phyloP scores from a whole-genome alignment of 2,329 filamentous ascomycete species.

The Cercospora canescens region DNA sequence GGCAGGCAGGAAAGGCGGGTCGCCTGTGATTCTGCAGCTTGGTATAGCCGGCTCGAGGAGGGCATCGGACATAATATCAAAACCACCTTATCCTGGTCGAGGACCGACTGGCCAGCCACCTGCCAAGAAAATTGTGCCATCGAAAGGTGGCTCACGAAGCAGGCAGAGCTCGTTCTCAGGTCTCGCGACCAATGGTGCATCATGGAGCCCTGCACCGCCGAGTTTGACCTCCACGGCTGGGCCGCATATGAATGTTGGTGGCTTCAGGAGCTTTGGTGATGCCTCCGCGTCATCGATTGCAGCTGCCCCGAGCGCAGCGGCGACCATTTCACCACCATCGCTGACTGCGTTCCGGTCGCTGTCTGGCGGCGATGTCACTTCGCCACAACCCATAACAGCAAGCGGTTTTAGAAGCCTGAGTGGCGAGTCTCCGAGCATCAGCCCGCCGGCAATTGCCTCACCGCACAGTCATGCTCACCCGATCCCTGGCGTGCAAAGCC shows the following conservation, averaged over 20 bases:
- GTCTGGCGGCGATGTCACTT: not conserved
- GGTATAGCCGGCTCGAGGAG: conserved; percentile 18
- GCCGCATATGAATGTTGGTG: conserved; percentile 28
- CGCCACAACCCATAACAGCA: not conserved
- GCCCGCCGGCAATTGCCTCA: conserved; percentile 11
- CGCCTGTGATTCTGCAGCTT: conserved; percentile 15
- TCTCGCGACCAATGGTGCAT: conserved; percentile 5
- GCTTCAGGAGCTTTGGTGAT: conserved; percentile 29
- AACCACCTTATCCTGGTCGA: conserved; percentile 16
- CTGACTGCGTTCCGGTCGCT: conserved; percentile 5
- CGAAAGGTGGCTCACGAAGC: conserved; percentile 9
- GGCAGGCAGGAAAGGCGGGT: conserved; percentile 12
- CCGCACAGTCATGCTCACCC: conserved; percentile 16
- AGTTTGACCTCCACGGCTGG: conserved; percentile 20
- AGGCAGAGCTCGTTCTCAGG: conserved; percentile 10
- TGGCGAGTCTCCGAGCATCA: conserved; percentile 13
- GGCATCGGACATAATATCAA: conserved; percentile 24
- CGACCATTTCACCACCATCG: conserved; percentile 5
- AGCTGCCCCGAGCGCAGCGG: not conserved
- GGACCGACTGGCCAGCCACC: conserved; percentile 9
- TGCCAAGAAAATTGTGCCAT: conserved; percentile 12
- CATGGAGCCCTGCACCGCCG: conserved; percentile 15
- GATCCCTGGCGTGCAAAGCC: not conserved
- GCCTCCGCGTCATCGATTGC: not conserved
- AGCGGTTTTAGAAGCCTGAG: conserved; percentile 13